Evolutionary conservation across 139 green algal genomes (phyloP).

Genomic region (Penium margaritaceum): DNA sequence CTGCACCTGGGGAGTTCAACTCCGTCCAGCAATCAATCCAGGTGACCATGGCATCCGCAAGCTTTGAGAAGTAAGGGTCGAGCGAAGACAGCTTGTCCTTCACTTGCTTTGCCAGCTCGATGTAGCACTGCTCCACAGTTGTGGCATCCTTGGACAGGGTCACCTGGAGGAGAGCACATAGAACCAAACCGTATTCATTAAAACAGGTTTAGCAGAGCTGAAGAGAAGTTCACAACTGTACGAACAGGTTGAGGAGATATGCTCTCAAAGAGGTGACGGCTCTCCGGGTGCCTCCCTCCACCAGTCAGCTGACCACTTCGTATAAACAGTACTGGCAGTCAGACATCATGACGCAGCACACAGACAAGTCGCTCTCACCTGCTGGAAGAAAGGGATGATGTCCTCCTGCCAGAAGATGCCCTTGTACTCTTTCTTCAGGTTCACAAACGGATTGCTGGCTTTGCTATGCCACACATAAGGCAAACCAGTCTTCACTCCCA

Average conservation of each 20-base stretch:
- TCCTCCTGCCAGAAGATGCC: slow-evolving; percentile 87
- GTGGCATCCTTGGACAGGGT: slow-evolving; percentile 56
- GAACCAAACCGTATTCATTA: too few species aligned
- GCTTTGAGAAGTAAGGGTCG: slow-evolving; percentile 82
- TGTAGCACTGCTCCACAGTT: slow-evolving; percentile 55
- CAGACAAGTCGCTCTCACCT: slow-evolving; percentile 45
- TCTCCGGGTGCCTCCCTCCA: too few species aligned
- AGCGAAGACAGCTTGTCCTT: slow-evolving; percentile 65
- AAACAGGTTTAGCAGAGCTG: too few species aligned
- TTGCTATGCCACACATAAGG: slow-evolving; percentile 92
- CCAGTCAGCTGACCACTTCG: background rate
- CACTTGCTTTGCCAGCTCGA: slow-evolving; percentile 73
- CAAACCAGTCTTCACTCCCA: slow-evolving; percentile 84
- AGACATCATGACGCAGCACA: background rate
- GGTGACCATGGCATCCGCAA: slow-evolving; percentile 75
- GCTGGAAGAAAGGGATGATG: slow-evolving; percentile 52
- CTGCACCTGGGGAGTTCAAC: too few species aligned
- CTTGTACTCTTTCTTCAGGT: slow-evolving; percentile 92
- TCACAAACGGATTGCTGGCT: slow-evolving; percentile 84
- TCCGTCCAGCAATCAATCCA: slow-evolving; percentile 74
- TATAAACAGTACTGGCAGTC: too few species aligned
- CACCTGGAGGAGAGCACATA: too few species aligned
- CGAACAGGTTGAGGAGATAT: too few species aligned
- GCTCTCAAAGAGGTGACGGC: too few species aligned
- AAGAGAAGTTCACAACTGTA: too few species aligned